Evolutionary conservation across 2,329 filamentous ascomycete species (phyloP), one percentile per base, ranked within the genome.

Genomic region (Calonectria henricotiae): DNA sequence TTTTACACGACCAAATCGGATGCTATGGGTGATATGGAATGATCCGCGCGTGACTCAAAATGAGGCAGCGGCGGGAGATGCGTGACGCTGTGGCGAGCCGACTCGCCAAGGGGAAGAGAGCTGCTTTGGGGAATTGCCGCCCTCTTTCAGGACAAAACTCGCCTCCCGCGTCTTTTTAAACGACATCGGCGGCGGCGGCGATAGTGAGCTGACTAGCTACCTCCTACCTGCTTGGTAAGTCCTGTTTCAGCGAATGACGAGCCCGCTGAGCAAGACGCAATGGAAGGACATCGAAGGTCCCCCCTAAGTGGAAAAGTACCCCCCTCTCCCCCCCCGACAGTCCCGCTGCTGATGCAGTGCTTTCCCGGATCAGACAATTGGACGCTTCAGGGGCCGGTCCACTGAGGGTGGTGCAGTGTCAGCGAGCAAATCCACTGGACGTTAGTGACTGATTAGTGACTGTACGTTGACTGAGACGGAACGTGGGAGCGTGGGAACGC

Each of bases 271-370:
- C 43, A 69, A 71, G 73, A 68, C 62, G 65, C 66, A 67, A 75
- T 77, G 75, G 75, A 77, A 77, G 71, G 49, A n/a, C 60, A 76
- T 77, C 70, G 75, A 77, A 77, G 60, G 61, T 75, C n/a, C 23
- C 23, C 54, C 54, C 61, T 47, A 65, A 23, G 62, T 70, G 62
- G 55, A 68, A 70, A 30, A 5, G 27, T 30, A 7, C 27, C 27
- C 27, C 27, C 27, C 27, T 7, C 7, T 30, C 27, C 27, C 7
- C 30, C 60, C 55, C 69, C 69, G 67, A 72, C 37, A 55, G 71
- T 64, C 64, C 69, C 67, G 67, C 61, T 55, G 67, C 61, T 55
- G 70, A 67, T 73, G 71, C 71, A 71, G 68, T 49, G 54, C 47
- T 65, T 61, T 55, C 32, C 54, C 37, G 65, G 55, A 32, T 43